Percentiles rank a stretch among this genome's conserved stretches.
These are phyloP conservation scores for Clarireedia hainanense DNA, from an alignment of 2,329 filamentous ascomycete genomes.

Conservation along the genomic window DNA sequence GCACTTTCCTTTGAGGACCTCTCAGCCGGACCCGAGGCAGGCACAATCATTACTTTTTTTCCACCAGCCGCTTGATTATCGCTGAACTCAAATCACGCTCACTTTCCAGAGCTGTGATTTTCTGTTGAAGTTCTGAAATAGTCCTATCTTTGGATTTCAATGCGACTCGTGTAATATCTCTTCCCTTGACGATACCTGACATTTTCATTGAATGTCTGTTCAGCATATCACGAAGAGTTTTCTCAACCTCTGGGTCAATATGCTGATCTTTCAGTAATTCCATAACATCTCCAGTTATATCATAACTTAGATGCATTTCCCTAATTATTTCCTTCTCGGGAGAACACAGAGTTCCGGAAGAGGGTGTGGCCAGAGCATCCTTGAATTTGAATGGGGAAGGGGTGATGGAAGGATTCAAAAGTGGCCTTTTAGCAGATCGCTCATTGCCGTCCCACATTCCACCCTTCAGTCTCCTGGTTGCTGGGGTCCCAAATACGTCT, in stretches of 20 bases:
- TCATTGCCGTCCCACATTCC: slow-evolving; percentile 22
- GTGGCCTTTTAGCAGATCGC: slow-evolving; percentile 9
- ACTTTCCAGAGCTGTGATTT: slow-evolving; percentile 49
- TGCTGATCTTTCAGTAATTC: slow-evolving; percentile 38
- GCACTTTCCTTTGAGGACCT: no score
- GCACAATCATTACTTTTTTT: not conserved
- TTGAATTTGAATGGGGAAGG: slow-evolving; percentile 22
- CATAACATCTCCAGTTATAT: slow-evolving; percentile 42
- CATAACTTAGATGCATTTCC: slow-evolving; percentile 17
- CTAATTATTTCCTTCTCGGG: not conserved
- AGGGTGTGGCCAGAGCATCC: slow-evolving; percentile 11
- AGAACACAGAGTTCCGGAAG: slow-evolving; percentile 15
- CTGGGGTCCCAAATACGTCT: slow-evolving; percentile 19
- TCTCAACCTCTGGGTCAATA: slow-evolving; percentile 33
- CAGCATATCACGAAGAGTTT: slow-evolving; percentile 38
- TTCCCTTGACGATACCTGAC: slow-evolving; percentile 54
- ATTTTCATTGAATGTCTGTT: slow-evolving; percentile 48
- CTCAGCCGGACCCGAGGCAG: not conserved
- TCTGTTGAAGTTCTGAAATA: slow-evolving; percentile 56
- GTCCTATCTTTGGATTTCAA: slow-evolving; percentile 57
- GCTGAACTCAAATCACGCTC: slow-evolving; percentile 46
- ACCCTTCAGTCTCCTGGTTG: slow-evolving; percentile 11
- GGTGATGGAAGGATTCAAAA: slow-evolving; percentile 19
- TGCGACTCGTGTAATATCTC: slow-evolving; percentile 57
- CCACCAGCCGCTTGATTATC: slow-evolving; percentile 29